Base-by-base conservation (phyloP, 441 rosid genomes). In the Pelargonium australe region DNA sequence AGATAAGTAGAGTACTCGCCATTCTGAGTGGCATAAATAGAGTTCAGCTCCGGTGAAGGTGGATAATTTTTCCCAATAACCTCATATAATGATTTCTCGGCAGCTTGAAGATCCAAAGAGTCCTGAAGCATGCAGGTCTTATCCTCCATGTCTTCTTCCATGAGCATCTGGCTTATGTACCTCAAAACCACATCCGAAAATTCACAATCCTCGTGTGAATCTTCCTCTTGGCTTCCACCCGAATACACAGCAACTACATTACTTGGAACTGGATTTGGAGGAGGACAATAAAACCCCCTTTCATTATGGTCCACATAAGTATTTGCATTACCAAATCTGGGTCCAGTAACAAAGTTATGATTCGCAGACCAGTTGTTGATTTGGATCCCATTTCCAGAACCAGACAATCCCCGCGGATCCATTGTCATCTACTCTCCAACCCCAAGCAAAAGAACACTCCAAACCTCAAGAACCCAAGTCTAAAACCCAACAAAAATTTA, bases 91-190 rank as follows among this genome's bases (percentile, higher is more conserved):
- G 93, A 79, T 76, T 81, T 80, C 77, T 86, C 93, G 4, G 89
- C 86, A 0, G 83, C 82, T 78, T 80, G 78, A 61, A 86, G 87
- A 68, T 83, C 90, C 67, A 83, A 75, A 66, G 90, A 86, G 67
- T 85, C 90, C 53, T 88, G 89, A 19, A 88, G 84, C 89, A 86
- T 88, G 73, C 77, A 82, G 25, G 72, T 71, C 68, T 78, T 78
- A 28, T 85, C 90, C 28, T 85, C 93, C 72, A 86, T 81, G 73
- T 88, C 87, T 71, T 88, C 93, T 66, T 86, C 90, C 85, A 85
- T 83, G 62, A 88, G 81, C 72, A 86, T 85, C 82, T 78, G 79
- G 71, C 68, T 86, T 62, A 86, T 85, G 86, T 85, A 88, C 12
- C 83, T 71, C 68, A 88, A 80, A 70, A 85, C 81, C 2, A 82